phyloP scores from a whole-genome alignment of 2,329 filamentous ascomycete genomes.

The Neonectria hederae region DNA sequence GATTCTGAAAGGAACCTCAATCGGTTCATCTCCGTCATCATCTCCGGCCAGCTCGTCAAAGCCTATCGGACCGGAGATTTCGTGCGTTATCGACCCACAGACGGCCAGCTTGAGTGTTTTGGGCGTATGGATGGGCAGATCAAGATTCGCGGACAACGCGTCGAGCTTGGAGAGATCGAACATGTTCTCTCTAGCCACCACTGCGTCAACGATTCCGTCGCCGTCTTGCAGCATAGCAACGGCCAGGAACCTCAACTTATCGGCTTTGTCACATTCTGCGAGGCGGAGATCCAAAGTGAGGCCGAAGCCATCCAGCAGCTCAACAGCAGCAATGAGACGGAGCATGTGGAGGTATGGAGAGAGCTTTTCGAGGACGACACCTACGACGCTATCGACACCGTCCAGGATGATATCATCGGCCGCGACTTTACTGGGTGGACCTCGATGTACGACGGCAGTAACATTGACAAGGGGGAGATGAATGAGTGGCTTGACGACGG shows the following conservation, averaged over 20 bases:
- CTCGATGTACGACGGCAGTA: conserved; percentile 44
- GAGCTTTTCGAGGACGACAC: conserved; percentile 28
- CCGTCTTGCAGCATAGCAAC: conserved; percentile 18
- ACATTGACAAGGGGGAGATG: conserved; percentile 43
- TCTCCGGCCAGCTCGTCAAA: background rate
- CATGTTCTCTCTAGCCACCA: background rate
- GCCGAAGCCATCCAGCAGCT: background rate
- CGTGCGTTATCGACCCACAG: conserved; percentile 21
- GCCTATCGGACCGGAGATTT: conserved; percentile 33
- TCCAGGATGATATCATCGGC: conserved; percentile 28
- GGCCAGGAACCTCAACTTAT: conserved; percentile 9
- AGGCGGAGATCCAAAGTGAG: background rate
- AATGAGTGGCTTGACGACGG: conserved; percentile 47
- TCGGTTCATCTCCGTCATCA: background rate
- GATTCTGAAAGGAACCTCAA: background rate
- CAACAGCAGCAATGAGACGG: background rate
- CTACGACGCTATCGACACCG: conserved; percentile 24
- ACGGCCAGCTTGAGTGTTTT: conserved; percentile 27
- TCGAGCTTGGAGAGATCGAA: conserved; percentile 38
- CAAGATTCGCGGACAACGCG: conserved; percentile 35
- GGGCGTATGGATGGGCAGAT: conserved; percentile 37
- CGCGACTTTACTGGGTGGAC: conserved; percentile 46
- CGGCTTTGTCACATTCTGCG: conserved; percentile 17
- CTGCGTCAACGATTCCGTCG: conserved; percentile 26
- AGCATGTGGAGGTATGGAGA: conserved; percentile 23